Evolutionary conservation across 1,139 yeast genomes (phyloP), one percentile per base, ranked within the genome.

Genomic region (Zygosaccharomyces sapae): DNA sequence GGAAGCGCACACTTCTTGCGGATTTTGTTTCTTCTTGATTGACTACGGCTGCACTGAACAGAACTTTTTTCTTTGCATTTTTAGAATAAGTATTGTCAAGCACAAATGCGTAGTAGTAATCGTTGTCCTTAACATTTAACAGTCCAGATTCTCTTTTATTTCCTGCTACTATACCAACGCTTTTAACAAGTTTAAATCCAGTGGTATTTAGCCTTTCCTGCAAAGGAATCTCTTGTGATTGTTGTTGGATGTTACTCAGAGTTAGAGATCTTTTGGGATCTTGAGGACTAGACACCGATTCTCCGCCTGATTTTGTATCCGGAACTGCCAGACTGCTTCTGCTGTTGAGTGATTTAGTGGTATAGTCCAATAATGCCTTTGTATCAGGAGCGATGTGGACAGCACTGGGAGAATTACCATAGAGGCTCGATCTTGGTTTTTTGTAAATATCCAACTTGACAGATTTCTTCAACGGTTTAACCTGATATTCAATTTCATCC

Each of bases 81-180:
- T 87, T 88, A 34, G 96, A 84, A 56, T 90, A 88, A 1, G 96
- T 85, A 66, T 92, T 92, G 67, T 92, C 97, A 63, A 92, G 84
- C 13, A 90, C 84, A 62, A 92, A 84, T 0, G 97, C 97, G 69
- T 79, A 86, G 63, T 82, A 77, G 8, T 81, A 82, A 33, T 70
- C 69, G 20, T 69, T 71, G 30, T 71, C 70, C 2, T 67, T 63
- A 1, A 83, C 83, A 18, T 74, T 74, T 52, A 83, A 74, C 34
- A 75, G 71, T 0, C 94, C 95, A 48, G 79, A 81, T 43, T 76
- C 76, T 61, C 81, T 66, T 53, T 80, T 82, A 53, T 80, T 81
- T 1, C 76, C 77, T n/a, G 62, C 55, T 38, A 76, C 54, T 71
- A 74, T 59, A 55, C 79, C 76, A 62, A 75, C 61, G 71, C 79